Evolutionary conservation across 495 filamentous ascomycete genomes (phyloP), one percentile per base, ranked within the genome.

Genomic region (Aspergillus baeticus): DNA sequence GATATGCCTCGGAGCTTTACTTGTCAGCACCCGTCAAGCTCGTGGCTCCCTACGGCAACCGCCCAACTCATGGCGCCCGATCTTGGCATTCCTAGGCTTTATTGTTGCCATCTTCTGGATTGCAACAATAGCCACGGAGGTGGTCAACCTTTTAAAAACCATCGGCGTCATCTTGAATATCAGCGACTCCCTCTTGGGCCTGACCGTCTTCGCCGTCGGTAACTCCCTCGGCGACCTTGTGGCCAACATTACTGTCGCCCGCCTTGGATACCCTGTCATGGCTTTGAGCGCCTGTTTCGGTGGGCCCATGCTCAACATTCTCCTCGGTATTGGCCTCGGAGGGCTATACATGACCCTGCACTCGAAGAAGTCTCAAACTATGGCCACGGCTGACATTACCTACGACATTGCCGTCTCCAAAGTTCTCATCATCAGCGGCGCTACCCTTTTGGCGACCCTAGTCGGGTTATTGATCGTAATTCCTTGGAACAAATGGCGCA

Each of bases 151-250:
- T 18, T 82, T 99, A 34, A 98, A 98, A 69, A 89, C 95, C 2
- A 75, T 99, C 17, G 95, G 95, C 4, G 90, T 98, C 10, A 91
- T 99, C 33, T 72, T 97, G 20, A 84, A 87, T 61, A 98, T 99
- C 61, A 93, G 88, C 22, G 94, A 99, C 75, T 96, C 95, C 7
- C 92, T 99, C 57, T 78, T 99, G 3, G 95, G 95, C 1, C 80
- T 99, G 36, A 99, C 95, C 26, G 84, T 99, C 42, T 99, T 99
- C 67, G 95, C 95, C 1, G 91, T 98, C 13, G 94, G 95, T 11
- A 99, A 97, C 64, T 96, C 90, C 2, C 77, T 98, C 6, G 93
- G 95, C 10, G 95, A 99, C 63, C 77, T 99, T 1, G 92, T 99
- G 4, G 92, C 95, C 6, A 90, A 99, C 60, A 85, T 97, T 53